A percentile compares a stretch with the other conserved stretches of the same genome.
Conservation (phyloP, 345 rosid genomes). For the Pistacia integerrima region DNA sequence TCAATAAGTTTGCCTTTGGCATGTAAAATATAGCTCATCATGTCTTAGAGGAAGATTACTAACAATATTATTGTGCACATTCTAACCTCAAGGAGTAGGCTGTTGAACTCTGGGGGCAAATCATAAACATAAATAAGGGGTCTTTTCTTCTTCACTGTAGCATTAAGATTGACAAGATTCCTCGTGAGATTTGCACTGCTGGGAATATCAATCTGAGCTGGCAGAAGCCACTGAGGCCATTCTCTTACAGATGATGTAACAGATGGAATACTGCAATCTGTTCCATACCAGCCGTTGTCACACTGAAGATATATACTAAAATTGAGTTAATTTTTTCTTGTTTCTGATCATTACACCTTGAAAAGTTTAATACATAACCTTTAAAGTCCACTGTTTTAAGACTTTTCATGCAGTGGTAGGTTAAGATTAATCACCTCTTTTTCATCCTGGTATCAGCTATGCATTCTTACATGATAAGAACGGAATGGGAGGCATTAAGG, state of each 20-base stretch:
- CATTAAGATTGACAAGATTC: slow-evolving; percentile 58
- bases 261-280: slow-evolving; percentile 90
- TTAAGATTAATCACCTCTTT: not conserved
- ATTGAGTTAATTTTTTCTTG: not conserved
- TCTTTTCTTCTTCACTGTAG: slow-evolving; percentile 70
- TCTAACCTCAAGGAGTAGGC: slow-evolving; percentile 91
- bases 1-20: slow-evolving; percentile 12
- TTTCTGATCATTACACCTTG: too few relatives aligned
- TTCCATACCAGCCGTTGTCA: slow-evolving; percentile 86
- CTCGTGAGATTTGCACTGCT: slow-evolving; percentile 32
- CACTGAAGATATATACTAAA: slow-evolving; percentile 49
- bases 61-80: slow-evolving; percentile 1
- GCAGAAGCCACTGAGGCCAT: slow-evolving; percentile 94
- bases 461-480: not conserved
- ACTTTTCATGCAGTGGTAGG: not conserved
- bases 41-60: slow-evolving; percentile 7
- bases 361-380: not conserved
- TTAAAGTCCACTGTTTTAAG: too few relatives aligned
- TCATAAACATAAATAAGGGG: slow-evolving; percentile 95
- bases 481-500: not conserved
- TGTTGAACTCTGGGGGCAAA: slow-evolving; percentile 90
- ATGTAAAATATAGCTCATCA: slow-evolving; percentile 12
- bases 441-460: not conserved
- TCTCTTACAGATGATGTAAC: slow-evolving; percentile 66
- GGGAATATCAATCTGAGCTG: slow-evolving; percentile 78